Percentiles rank a stretch among this genome's conserved stretches.
Conservation (phyloP, 305 asterid species). For the Withania somnifera region DNA sequence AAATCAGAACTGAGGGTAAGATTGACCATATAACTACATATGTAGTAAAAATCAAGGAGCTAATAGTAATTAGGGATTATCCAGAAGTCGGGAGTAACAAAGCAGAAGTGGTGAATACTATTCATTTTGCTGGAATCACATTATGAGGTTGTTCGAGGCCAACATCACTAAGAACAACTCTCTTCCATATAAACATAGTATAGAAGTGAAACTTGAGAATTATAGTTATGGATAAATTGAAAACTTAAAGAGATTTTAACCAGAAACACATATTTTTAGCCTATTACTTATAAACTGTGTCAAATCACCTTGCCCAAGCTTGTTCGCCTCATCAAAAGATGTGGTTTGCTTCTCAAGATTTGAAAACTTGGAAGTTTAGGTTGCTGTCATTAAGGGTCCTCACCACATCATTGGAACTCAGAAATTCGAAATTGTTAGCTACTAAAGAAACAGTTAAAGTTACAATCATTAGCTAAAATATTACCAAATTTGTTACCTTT, state of each 20-base stretch:
- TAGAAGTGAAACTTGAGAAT: neutral
- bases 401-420: conserved; percentile 32
- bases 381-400: conserved; percentile 45
- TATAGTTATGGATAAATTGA: neutral
- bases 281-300: conserved; percentile 47
- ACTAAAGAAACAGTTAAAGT: neutral
- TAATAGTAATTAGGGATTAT: too few species aligned
- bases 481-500: conserved; percentile 8
- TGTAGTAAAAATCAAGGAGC: too few species aligned
- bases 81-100: too few species aligned
- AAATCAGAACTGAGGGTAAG: too few species aligned
- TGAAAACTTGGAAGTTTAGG: conserved; percentile 62
- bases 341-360: conserved; percentile 69
- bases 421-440: neutral
- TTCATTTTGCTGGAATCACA: too few species aligned
- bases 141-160: too few species aligned
- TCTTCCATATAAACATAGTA: neutral
- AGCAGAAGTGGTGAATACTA: too few species aligned
- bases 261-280: neutral
- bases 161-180: too few species aligned
- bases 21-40: too few species aligned
- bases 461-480: neutral
- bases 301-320: conserved; percentile 75
- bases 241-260: too few species aligned
- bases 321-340: conserved; percentile 52